Percentiles rank a stretch among this genome's conserved stretches.
phyloP scores from a whole-genome alignment of 2,329 filamentous ascomycete genomes.

The Sclerotinia subarctica region DNA sequence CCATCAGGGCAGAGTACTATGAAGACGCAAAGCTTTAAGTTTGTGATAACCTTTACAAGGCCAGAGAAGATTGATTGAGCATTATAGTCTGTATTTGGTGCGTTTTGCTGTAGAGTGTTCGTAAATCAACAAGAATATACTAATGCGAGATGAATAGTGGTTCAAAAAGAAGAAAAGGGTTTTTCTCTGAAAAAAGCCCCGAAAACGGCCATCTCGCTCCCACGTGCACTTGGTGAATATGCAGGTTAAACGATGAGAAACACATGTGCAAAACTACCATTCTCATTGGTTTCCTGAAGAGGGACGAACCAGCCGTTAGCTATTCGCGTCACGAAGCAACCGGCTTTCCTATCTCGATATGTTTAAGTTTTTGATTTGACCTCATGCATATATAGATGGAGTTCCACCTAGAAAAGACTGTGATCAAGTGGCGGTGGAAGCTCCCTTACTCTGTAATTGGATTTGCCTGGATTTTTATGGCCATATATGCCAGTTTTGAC shows the following conservation, averaged over 20 bases:
- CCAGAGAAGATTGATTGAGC: too few species aligned
- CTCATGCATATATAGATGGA: not conserved
- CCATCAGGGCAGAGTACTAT: not conserved
- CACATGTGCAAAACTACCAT: not conserved
- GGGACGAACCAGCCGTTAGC: too few species aligned
- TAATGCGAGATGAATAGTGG: not conserved
- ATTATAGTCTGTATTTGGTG: not conserved
- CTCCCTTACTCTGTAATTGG: not conserved
- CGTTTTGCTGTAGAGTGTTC: not conserved
- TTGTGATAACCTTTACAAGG: not conserved
- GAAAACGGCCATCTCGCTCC: not conserved
- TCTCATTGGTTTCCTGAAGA: constrained; percentile 7
- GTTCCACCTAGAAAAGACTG: not conserved
- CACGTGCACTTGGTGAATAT: not conserved
- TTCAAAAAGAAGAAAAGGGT: not conserved
- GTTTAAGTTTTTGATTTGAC: not conserved
- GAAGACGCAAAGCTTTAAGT: not conserved
- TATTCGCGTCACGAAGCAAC: not conserved
- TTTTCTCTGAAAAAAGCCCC: not conserved
- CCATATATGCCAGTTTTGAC: not conserved
- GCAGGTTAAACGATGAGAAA: not conserved
- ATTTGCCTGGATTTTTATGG: not conserved
- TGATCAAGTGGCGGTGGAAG: not conserved
- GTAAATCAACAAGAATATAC: not conserved
- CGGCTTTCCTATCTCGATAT: not conserved